Evolutionary conservation across 805 yeast genomes (phyloP).

Genomic region (Saccharomycopsis malanga): DNA sequence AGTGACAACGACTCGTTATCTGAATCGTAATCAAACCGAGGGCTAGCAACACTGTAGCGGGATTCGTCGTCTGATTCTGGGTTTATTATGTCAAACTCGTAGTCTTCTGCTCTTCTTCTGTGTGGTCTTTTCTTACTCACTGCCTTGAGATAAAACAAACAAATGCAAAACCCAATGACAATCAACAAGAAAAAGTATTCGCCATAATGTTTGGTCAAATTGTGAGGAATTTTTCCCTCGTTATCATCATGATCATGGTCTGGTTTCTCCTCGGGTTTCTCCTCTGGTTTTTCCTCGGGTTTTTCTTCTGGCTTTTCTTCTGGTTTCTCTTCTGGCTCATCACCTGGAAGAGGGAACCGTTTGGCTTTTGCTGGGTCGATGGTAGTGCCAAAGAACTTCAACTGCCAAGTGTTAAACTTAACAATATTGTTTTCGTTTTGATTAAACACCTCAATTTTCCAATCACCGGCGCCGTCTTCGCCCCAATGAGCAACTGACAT

Average conservation of each 20-base stretch:
- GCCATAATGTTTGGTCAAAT: constrained; percentile 41
- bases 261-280: constrained; percentile 11
- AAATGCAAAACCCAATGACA: constrained; percentile 48
- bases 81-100: constrained; percentile 71
- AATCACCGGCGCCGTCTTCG: constrained; percentile 67
- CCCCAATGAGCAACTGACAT: constrained; percentile 99
- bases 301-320: constrained; percentile 1
- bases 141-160: constrained; percentile 38
- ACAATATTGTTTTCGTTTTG: constrained; percentile 33
- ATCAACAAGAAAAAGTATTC: constrained; percentile 57
- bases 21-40: constrained; percentile 21
- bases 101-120: constrained; percentile 59
- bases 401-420: constrained; percentile 59
- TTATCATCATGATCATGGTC: constrained; percentile 25
- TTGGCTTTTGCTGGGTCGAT: constrained; percentile 57
- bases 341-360: constrained; percentile 41
- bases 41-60: constrained; percentile 13
- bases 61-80: constrained; percentile 42
- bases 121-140: constrained; percentile 36
- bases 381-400: constrained; percentile 77
- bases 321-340: constrained; percentile 18
- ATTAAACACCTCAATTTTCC: constrained; percentile 66
- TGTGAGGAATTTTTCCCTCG: constrained; percentile 33
- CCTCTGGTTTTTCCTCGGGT: constrained; percentile 1
- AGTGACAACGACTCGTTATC: constrained; percentile 17